Evolutionary conservation across 2,329 filamentous ascomycete genomes (phyloP).

Genomic region (Elsinoe australis): DNA sequence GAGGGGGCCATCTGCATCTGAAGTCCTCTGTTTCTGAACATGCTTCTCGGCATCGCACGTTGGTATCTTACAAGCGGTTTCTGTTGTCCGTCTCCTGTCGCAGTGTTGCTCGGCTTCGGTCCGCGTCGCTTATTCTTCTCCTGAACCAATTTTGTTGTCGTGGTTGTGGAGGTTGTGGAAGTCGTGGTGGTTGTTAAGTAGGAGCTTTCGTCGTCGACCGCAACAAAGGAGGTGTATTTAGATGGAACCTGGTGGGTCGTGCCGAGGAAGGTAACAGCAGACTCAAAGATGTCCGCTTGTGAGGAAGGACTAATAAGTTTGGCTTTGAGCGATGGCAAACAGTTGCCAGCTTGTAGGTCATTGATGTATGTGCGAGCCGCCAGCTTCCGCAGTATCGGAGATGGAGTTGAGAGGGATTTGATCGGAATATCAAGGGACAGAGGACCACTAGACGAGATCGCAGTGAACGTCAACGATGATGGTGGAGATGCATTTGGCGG

Average conservation of each 20-base stretch:
- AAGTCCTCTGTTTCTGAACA: not conserved
- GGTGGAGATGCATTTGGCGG: constrained; percentile 43
- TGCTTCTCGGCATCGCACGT: no score
- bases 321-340: constrained; percentile 44
- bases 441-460: constrained; percentile 49
- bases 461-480: constrained; percentile 51
- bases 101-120: no score
- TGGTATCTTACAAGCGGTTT: no score
- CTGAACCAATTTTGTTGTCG: no score
- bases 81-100: no score
- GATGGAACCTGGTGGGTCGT: constrained; percentile 59
- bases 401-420: constrained; percentile 38
- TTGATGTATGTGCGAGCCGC: constrained; percentile 59
- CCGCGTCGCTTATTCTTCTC: no score
- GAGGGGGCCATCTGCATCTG: not conserved
- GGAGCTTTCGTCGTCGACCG: constrained; percentile 43
- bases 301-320: constrained; percentile 31
- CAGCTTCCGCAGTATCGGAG: constrained; percentile 59
- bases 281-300: constrained; percentile 45
- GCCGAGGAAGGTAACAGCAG: constrained; percentile 59
- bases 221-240: constrained; percentile 67
- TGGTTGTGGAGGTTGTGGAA: no score
- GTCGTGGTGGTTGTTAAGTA: no score
- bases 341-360: constrained; percentile 63
- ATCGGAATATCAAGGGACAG: constrained; percentile 59